These are phyloP conservation scores for Botrytis aclada DNA, from an alignment of 2,329 filamentous ascomycete genomes.

Conservation along the genomic window DNA sequence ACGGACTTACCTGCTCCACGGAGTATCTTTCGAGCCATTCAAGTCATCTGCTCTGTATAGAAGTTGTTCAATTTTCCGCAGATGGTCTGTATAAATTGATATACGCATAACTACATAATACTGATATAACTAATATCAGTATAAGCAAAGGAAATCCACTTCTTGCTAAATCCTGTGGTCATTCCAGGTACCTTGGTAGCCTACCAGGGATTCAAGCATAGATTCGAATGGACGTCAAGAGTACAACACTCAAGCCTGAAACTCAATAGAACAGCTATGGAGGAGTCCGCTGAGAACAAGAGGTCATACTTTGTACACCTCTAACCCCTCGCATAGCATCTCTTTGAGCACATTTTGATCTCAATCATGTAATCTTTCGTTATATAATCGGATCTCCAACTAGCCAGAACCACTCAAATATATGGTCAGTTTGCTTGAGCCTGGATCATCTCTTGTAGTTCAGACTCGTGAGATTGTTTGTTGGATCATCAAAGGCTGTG, in stretches of 20 bases:
- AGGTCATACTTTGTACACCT: neutral
- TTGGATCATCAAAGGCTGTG: too few species aligned
- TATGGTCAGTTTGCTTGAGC: neutral
- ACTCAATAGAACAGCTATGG: neutral
- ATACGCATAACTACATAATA: neutral
- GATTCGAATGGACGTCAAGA: accelerated
- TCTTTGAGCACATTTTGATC: neutral
- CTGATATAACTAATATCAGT: neutral
- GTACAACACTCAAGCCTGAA: neutral
- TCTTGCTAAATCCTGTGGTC: neutral
- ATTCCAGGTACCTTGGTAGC: neutral
- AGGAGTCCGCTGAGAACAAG: accelerated
- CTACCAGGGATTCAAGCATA: accelerated
- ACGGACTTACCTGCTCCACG: neutral
- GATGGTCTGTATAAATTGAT: neutral
- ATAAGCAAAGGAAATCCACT: neutral
- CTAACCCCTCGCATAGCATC: neutral
- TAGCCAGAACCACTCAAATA: neutral
- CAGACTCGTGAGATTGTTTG: neutral
- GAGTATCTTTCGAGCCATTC: too few species aligned
- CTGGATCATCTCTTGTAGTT: neutral
- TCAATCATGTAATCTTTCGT: too few species aligned
- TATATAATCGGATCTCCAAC: accelerated
- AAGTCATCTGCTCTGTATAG: too few species aligned
- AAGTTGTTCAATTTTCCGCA: too few species aligned